These are phyloP conservation scores for Phytophthora meadii DNA, from an alignment of 352 stramenopile genomes.

Conservation along the genomic window DNA sequence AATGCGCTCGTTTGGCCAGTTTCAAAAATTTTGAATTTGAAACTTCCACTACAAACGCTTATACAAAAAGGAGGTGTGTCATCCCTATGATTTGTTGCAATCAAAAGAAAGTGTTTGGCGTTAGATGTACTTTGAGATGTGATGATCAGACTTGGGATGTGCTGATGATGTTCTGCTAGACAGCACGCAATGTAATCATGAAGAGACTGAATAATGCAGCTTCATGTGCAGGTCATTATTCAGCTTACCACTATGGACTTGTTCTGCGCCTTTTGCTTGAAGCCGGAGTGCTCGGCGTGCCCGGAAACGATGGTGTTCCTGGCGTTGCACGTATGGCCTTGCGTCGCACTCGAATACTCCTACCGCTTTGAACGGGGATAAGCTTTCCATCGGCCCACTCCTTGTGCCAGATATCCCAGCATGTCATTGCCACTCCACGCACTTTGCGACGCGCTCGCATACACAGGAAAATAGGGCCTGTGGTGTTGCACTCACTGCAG, in stretches of 20 bases:
- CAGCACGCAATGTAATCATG: not conserved
- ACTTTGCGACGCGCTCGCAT: not conserved
- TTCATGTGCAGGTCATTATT: not conserved
- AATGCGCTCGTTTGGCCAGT: too few relatives aligned
- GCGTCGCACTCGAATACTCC: not conserved
- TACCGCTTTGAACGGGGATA: not conserved
- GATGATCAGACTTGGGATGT: too few relatives aligned
- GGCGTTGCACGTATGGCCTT: not conserved
- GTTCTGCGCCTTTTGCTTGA: constrained; percentile 5
- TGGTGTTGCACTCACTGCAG: not conserved
- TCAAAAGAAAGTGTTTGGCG: too few relatives aligned
- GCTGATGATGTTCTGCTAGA: too few relatives aligned
- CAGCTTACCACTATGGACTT: not conserved
- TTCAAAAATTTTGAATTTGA: too few relatives aligned
- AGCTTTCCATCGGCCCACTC: not conserved
- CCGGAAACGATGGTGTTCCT: not conserved
- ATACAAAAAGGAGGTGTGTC: too few relatives aligned
- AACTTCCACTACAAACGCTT: too few relatives aligned
- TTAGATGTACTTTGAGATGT: too few relatives aligned
- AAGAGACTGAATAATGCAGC: not conserved
- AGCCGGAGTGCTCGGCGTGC: constrained; percentile 1
- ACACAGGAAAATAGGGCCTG: not conserved
- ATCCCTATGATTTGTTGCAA: too few relatives aligned
- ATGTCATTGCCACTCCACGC: not conserved
- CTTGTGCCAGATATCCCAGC: constrained; percentile 4